A percentile compares a stretch with the other conserved stretches of the same genome.
These are phyloP conservation scores for Daedaleopsis sinensis DNA, from an alignment of 768 basidiomycete species.

Conservation along the genomic window DNA sequence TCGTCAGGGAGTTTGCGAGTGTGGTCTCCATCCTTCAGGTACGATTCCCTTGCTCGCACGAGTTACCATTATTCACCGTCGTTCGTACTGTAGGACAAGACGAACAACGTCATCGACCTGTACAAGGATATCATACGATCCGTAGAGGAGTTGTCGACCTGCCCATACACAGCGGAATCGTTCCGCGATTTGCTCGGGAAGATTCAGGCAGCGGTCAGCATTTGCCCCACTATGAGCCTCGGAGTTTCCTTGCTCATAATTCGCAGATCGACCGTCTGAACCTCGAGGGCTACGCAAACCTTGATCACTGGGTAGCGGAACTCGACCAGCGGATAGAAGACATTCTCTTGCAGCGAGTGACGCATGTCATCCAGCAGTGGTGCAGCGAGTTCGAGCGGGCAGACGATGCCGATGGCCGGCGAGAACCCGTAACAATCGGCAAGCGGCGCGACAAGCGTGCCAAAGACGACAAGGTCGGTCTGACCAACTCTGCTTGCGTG, in stretches of 20 bases:
- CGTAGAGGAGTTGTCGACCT: constrained; percentile 87
- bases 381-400: constrained; percentile 81
- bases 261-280: constrained; percentile 91
- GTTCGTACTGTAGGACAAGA: constrained; percentile 71
- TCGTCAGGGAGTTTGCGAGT: constrained; percentile 94
- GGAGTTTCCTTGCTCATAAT: background rate
- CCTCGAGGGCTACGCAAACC: constrained; percentile 87
- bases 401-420: constrained; percentile 67
- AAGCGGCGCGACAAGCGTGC: constrained; percentile 74
- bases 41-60: constrained; percentile 5
- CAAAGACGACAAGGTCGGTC: constrained; percentile 82
- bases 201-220: constrained; percentile 81
- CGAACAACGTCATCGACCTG: constrained; percentile 89
- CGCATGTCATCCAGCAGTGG: constrained; percentile 83
- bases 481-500: background rate
- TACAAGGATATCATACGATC: constrained; percentile 84
- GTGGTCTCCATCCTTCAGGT: constrained; percentile 91
- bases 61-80: background rate
- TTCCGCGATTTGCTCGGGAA: constrained; percentile 78
- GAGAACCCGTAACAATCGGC: constrained; percentile 51
- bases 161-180: constrained; percentile 81
- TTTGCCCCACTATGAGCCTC: background rate
- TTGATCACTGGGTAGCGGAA: constrained; percentile 60
- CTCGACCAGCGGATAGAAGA: constrained; percentile 77
- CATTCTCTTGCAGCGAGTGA: constrained; percentile 75